Percentiles rank a stretch among this genome's conserved stretches.
These are phyloP conservation scores for Volvox africanus DNA, from an alignment of 139 green algal species.

Conservation along the genomic window DNA sequence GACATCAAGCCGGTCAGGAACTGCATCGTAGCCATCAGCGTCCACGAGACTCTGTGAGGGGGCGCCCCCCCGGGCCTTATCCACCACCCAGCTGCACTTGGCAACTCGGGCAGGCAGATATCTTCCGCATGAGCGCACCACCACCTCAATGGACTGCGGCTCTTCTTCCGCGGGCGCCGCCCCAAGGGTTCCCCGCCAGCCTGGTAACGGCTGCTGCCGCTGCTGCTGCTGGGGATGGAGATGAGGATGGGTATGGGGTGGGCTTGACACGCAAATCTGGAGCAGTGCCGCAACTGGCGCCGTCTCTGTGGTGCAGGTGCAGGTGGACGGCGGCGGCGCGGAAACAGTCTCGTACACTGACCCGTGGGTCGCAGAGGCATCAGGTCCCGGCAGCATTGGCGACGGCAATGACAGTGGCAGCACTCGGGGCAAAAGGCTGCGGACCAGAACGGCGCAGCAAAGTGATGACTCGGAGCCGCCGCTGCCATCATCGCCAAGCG, in stretches of 20 bases:
- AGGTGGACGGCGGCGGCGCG: no score
- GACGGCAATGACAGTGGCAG: no score
- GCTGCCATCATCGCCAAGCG: no score
- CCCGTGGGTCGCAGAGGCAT: no score
- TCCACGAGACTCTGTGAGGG: no score
- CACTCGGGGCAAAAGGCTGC: no score
- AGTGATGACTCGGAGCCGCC: no score
- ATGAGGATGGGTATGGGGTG: not conserved
- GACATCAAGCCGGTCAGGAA: not conserved
- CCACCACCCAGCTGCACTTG: not conserved
- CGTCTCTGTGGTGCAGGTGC: not conserved
- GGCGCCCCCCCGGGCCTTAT: no score
- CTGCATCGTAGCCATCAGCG: not conserved
- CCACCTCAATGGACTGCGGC: not conserved
- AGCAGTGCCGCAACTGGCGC: not conserved
- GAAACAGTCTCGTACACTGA: not conserved
- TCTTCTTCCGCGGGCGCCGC: not conserved
- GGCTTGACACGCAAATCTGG: not conserved
- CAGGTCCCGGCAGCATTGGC: no score
- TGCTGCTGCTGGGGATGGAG: not conserved
- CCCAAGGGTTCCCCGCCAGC: no score
- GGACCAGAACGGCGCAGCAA: no score
- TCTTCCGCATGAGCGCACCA: not conserved
- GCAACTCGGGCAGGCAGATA: conserved; percentile 1
- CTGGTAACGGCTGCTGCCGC: not conserved